Conservation (phyloP, 306 rosid species). For the apple (Malus domestica) region ASM211411v1 NC_041803.1:53305501-53306000, state of each 20-base stretch:
- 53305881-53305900: background rate
- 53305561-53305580: background rate
- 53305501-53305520: too few species aligned
- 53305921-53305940: background rate
- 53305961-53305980: background rate
- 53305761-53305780: too few species aligned
- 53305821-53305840: too few species aligned
- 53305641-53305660: background rate
- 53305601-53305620: background rate
- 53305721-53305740: background rate
- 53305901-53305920: background rate
- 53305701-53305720: background rate
- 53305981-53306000: too few species aligned
- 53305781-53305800: too few species aligned
- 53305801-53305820: too few species aligned
- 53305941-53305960: background rate
- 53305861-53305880: background rate
- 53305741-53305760: too few species aligned
- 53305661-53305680: background rate
- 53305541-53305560: too few species aligned
- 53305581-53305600: background rate
- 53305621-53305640: background rate
- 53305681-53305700: background rate
- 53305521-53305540: too few species aligned
- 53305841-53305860: too few species aligned